These are phyloP conservation scores for Lentinula guzmanii DNA, from an alignment of 768 basidiomycete genomes.

Conservation along the genomic window DNA sequence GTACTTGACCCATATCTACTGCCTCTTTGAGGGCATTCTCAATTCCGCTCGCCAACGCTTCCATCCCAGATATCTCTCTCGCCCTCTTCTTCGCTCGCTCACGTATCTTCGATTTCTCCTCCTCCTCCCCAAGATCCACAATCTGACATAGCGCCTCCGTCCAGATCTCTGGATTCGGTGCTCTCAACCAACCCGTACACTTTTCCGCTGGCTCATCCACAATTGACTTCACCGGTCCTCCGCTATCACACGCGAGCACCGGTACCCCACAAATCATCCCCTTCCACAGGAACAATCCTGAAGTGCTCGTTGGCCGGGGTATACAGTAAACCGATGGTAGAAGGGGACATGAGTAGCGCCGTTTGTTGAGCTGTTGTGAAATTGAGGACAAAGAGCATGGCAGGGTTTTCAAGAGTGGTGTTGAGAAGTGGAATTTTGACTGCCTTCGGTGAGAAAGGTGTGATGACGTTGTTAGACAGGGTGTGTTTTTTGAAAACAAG, in stretches of 20 bases:
- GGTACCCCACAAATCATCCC: conserved; percentile 91
- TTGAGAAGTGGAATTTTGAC: conserved; percentile 34
- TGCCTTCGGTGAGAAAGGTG: conserved; percentile 33
- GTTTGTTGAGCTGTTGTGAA: conserved; percentile 82
- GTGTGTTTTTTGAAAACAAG: conserved; percentile 42
- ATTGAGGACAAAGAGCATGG: conserved; percentile 87
- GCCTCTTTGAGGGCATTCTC: conserved; percentile 53
- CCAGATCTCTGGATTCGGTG: conserved; percentile 64
- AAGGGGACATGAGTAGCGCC: conserved; percentile 62
- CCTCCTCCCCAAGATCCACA: conserved; percentile 32
- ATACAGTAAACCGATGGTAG: conserved; percentile 77
- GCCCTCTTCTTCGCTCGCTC: conserved; percentile 58
- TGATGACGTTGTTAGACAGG: conserved; percentile 55
- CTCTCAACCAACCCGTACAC: conserved; percentile 75
- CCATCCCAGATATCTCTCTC: conserved; percentile 63
- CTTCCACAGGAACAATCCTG: conserved; percentile 95
- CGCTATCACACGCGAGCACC: conserved; percentile 80
- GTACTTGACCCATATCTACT: conserved; percentile 44
- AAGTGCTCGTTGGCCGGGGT: conserved; percentile 97
- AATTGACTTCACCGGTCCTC: conserved; percentile 89
- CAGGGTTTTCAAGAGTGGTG: conserved; percentile 33
- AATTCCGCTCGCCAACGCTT: conserved; percentile 59
- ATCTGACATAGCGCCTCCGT: conserved; percentile 61
- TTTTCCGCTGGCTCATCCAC: conserved; percentile 26
- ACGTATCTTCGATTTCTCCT: conserved; percentile 41